Percentiles rank a stretch among this genome's conserved stretches.
phyloP scores from a whole-genome alignment of 768 basidiomycete species.

The Tricholoma matsutake region DNA sequence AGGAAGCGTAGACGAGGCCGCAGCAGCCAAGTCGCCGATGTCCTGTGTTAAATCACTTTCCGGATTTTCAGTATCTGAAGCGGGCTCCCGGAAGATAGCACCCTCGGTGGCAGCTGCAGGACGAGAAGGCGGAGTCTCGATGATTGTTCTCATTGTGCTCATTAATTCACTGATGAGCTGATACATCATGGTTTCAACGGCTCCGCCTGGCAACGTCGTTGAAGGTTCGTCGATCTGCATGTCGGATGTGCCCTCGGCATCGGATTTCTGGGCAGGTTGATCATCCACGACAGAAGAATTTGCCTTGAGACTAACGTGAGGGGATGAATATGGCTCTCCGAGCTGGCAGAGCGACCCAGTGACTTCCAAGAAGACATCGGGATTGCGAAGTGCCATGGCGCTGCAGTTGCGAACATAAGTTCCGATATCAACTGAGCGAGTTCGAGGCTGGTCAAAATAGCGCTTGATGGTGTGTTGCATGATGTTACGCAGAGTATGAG shows the following conservation, averaged over 20 bases:
- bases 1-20: conserved; percentile 8
- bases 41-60: neutral
- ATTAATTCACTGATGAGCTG: conserved; percentile 73
- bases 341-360: conserved; percentile 72
- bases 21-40: neutral
- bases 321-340: conserved; percentile 57
- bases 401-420: conserved; percentile 75
- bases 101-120: neutral
- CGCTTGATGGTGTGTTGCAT: conserved; percentile 84
- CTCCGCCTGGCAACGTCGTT: conserved; percentile 32
- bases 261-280: conserved; percentile 14
- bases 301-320: conserved; percentile 58
- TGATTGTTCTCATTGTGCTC: conserved; percentile 48
- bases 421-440: conserved; percentile 61
- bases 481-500: conserved; percentile 54
- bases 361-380: conserved; percentile 69
- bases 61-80: neutral
- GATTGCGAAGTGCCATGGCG: conserved; percentile 79
- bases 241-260: conserved; percentile 31
- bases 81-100: neutral
- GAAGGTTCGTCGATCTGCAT: conserved; percentile 57
- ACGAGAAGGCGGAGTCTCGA: conserved; percentile 25
- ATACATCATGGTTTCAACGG: conserved; percentile 60
- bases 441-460: conserved; percentile 73
- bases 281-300: conserved; percentile 26